phyloP scores from a whole-genome alignment of 129 eudicot genomes.

The Escallonia herrerae region DNA sequence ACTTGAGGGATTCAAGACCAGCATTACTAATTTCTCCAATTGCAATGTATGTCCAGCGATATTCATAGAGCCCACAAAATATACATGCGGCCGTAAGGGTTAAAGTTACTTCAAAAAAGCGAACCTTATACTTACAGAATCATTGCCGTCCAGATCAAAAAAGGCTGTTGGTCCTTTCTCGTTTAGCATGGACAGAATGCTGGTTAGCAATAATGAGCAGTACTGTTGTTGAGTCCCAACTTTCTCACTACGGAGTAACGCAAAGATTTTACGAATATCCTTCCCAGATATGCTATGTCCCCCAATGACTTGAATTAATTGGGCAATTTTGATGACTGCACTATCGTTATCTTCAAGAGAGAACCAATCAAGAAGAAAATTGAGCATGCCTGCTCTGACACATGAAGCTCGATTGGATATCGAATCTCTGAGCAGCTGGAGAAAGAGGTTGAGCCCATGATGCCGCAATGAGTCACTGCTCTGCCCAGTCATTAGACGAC shows the following conservation, averaged over 20 bases:
- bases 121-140: constrained; percentile 64
- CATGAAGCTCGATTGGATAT: constrained; percentile 90
- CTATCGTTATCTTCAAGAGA: constrained; percentile 59
- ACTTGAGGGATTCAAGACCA: no score
- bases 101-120: constrained; percentile 2
- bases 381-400: constrained; percentile 92
- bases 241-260: constrained; percentile 79
- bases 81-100: not conserved
- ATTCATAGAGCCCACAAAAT: no score
- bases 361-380: constrained; percentile 96
- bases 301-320: constrained; percentile 85
- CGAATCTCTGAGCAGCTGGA: constrained; percentile 77
- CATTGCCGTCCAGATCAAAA: constrained; percentile 77
- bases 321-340: constrained; percentile 66
- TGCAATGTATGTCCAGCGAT: no score
- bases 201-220: constrained; percentile 59
- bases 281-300: constrained; percentile 98
- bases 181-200: constrained; percentile 86
- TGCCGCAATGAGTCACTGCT: constrained; percentile 81
- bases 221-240: constrained; percentile 64
- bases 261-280: constrained; percentile 95
- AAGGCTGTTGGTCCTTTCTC: constrained; percentile 98
- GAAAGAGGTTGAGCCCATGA: constrained; percentile 82
- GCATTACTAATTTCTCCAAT: no score
- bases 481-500: constrained; percentile 67